phyloP scores from a whole-genome alignment of 306 rosid species.

The Cicer cuneatum region DNA sequence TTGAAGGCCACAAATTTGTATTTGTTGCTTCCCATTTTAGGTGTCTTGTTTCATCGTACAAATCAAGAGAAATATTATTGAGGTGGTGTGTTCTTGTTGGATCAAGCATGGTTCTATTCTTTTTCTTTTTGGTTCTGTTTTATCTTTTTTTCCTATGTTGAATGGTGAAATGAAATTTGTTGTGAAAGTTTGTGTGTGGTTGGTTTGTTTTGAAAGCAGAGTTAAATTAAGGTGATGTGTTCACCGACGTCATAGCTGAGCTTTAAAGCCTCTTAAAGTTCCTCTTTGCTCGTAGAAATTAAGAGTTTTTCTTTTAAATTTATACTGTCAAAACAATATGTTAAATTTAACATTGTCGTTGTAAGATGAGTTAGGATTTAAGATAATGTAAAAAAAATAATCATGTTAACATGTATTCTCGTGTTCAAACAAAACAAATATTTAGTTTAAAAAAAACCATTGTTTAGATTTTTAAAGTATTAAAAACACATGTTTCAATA shows the following conservation, averaged over 20 bases:
- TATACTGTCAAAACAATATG: too few relatives aligned
- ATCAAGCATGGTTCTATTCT: constrained; percentile 51
- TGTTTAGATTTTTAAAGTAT: too few relatives aligned
- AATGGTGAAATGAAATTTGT: constrained; percentile 9
- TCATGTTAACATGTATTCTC: too few relatives aligned
- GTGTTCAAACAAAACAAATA: too few relatives aligned
- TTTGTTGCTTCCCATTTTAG: constrained; percentile 45
- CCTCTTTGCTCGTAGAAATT: too few relatives aligned
- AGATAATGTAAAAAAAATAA: too few relatives aligned
- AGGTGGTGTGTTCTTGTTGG: constrained; percentile 46
- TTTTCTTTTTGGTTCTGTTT: not conserved
- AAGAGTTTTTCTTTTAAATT: too few relatives aligned
- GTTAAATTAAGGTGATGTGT: constrained; percentile 35
- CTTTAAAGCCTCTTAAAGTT: too few relatives aligned
- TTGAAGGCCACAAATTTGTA: constrained; percentile 50
- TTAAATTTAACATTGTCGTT: too few relatives aligned
- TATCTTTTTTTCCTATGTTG: constrained; percentile 5
- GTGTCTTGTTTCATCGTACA: constrained; percentile 38
- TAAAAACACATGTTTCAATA: too few relatives aligned
- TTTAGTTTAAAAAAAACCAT: too few relatives aligned
- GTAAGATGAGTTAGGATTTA: too few relatives aligned
- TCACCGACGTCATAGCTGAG: constrained; percentile 46
- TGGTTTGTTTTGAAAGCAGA: constrained; percentile 14
- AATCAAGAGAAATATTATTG: constrained; percentile 36
- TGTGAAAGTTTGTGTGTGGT: constrained; percentile 9